Base-by-base conservation (phyloP, 352 stramenopile species). In the Phytophthora meadii region DNA sequence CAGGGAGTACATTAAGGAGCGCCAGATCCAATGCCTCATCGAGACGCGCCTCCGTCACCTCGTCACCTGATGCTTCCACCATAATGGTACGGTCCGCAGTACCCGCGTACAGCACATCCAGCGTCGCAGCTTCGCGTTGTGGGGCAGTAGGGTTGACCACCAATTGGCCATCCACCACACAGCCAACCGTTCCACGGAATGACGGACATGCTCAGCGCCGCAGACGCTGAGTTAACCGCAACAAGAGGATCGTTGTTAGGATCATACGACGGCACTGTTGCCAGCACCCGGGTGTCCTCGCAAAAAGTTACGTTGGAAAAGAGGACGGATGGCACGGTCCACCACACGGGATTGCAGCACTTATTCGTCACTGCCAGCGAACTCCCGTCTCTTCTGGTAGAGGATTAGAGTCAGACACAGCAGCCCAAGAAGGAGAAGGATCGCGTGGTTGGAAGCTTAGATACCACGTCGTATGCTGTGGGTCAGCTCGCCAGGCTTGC, bases 311-410 rank as follows among this genome's bases (percentile, higher is more conserved):
- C 94, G 82, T 8, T 93, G 89, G 68, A 99, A 98, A 10, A 99
- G 77, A 36, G 97, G 97, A 11, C 97, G 90, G 45, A 99, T 82
- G 5, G 97, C 94, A 60, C 97, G 88, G 77, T 99, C 97, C 50
- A 99, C 96, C 22, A 99, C 82, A 22, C 97, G 92, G 52, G 89
- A 98, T 40, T 97, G 95, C 59, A 99, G 81, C 50, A 99, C 97
- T 74, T 99, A 96, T 34, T 98, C 90, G 72, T 99, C 97, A 12
- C 77, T 94, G 28, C 93, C 88, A 19, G 86, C 81, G 65, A 95
- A 95, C 64, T 98, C 96, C 36, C 83, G 90, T 56, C 93, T 85
- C 50, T 81, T 89, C 59, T 82, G 83, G 25, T 89, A n/a, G n/a
- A n/a, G n/a, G n/a, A n/a, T n/a, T n/a, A n/a, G n/a, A n/a, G n/a